A percentile compares a stretch with the other conserved stretches of the same genome.
Conservation (phyloP, 2,329 filamentous ascomycete genomes). For the Paraconiothyrium sp. region DNA sequence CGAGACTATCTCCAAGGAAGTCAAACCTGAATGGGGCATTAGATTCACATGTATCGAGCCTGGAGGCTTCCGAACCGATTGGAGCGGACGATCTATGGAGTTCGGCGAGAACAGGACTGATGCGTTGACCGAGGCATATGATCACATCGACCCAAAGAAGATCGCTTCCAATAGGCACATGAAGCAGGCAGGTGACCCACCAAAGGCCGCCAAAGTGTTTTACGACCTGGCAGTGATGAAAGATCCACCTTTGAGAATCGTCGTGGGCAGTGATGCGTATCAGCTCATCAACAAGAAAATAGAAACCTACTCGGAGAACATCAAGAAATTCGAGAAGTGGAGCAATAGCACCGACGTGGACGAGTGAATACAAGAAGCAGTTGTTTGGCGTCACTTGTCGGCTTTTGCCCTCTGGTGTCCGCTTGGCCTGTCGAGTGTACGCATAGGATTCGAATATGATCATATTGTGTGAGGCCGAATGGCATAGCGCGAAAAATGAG, state of each 20-base stretch:
- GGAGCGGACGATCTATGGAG: constrained; percentile 57
- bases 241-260: constrained; percentile 62
- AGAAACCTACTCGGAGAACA: constrained; percentile 58
- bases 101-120: constrained; percentile 53
- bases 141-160: constrained; percentile 58
- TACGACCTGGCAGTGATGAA: constrained; percentile 64
- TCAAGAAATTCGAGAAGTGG: constrained; percentile 61
- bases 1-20: constrained; percentile 53
- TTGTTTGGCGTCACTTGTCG: neutral
- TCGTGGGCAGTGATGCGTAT: constrained; percentile 65
- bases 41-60: constrained; percentile 58
- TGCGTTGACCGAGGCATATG: constrained; percentile 53
- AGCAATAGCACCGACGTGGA: constrained; percentile 61
- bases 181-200: constrained; percentile 60
- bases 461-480: too few relatives aligned
- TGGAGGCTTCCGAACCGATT: constrained; percentile 57
- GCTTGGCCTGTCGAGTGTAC: neutral
- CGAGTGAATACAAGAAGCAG: constrained; percentile 35
- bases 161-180: constrained; percentile 53
- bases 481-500: too few relatives aligned
- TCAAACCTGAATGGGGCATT: constrained; percentile 60
- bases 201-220: constrained; percentile 61
- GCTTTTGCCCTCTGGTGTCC: neutral
- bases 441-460: neutral
- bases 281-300: constrained; percentile 60